Evolutionary conservation across 208 protist genomes (phyloP).

Genomic region (Polymyxa betae): DNA sequence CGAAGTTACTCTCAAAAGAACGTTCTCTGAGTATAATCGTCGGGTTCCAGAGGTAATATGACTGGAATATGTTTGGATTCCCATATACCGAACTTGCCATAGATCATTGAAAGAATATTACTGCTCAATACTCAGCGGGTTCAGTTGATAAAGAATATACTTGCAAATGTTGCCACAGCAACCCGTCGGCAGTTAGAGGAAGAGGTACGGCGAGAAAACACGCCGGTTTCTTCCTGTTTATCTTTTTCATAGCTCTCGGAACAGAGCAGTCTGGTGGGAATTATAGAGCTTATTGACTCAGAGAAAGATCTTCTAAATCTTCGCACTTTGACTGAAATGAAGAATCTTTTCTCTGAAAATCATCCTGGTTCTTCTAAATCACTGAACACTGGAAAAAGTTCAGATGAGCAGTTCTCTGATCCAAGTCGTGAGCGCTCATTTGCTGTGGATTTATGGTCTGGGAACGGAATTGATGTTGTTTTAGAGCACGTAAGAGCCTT

Average conservation of each 20-base stretch:
- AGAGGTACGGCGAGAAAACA: neutral
- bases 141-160: neutral
- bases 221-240: neutral
- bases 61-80: neutral
- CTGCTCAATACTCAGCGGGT: neutral
- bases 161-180: neutral
- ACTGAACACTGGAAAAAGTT: neutral
- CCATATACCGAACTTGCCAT: neutral
- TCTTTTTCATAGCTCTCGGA: neutral
- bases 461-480: conserved; percentile 6
- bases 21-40: neutral
- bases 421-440: neutral
- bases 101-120: neutral
- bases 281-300: neutral
- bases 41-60: neutral
- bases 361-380: neutral
- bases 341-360: neutral
- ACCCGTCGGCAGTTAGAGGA: neutral
- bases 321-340: neutral
- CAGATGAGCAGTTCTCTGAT: neutral
- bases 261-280: neutral
- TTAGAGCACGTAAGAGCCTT: conserved; percentile 22
- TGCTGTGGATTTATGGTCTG: conserved; percentile 6
- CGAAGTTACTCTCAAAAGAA: neutral
- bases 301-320: conserved; percentile 7